Base-by-base conservation (phyloP, 2,329 filamentous ascomycete genomes). In the Aspergillus uvarum region DNA sequence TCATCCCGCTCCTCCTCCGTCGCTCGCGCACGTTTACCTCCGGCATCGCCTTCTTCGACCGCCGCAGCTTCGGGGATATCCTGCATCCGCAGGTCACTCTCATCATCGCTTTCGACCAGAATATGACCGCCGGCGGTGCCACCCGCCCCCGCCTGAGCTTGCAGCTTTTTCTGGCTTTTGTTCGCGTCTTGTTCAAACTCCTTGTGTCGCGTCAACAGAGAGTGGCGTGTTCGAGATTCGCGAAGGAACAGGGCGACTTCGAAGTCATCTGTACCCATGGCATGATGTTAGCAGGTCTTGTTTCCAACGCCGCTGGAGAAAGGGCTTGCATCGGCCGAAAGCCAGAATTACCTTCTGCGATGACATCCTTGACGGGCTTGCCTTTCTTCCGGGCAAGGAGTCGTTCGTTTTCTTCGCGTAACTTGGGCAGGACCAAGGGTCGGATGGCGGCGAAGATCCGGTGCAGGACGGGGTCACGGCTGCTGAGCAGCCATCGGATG, bases 171-270 rank as follows among this genome's bases (percentile, higher is more conserved):
- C 10, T 22, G 53, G 24, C 11, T 24, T 5, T 16, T 22, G 16
- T 49, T 51, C 10, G 21, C 49, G 11, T 78, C 74, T 51, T 88
- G 84, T 60, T 84, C 82, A 66, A 92, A 92, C 19, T 86, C 83
- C 77, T 96, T 97, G 68, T 91, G 87, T 75, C 95, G 96, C 58
- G 88, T 89, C 59, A 98, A 83, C 42, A 99, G 81, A 35, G 92
- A 90, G 79, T 98, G 95, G 14, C 92, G 87, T 3, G 89, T 93
- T 54, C 86, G 88, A 7, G 89, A 90, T 74, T 96, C 91, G 50
- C 91, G 96, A 65, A 99, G 81, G 77, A 97, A 98, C 65, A 99
- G 90, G 42, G 92, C 91, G 14, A 97, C 92, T 72, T 98, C 92
- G 72, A 97, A 99, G 67, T 96, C 94, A 76, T 97, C 94, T 95